Evolutionary conservation across 495 filamentous ascomycete genomes (phyloP).

Genomic region (Aspergillus nanangensis): DNA sequence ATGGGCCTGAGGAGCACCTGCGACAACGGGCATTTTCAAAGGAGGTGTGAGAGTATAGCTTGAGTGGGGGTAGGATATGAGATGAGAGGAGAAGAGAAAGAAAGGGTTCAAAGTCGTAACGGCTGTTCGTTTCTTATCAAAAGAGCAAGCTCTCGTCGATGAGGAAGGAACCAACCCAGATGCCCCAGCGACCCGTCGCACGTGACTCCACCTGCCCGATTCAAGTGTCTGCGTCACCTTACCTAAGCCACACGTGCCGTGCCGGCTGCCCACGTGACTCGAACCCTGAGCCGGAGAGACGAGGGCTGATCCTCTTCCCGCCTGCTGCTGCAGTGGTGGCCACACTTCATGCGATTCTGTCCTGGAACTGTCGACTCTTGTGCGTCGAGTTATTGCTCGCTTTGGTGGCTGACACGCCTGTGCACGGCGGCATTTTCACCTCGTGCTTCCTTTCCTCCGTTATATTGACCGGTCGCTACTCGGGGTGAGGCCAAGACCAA

Average conservation of each 20-base stretch:
- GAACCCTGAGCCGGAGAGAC: constrained; percentile 14
- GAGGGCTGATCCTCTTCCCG: constrained; percentile 25
- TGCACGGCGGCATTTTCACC: constrained; percentile 35
- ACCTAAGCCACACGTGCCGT: constrained; percentile 12
- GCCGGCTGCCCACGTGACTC: constrained; percentile 12
- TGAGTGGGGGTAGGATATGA: too few relatives aligned
- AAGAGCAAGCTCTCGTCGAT: too few relatives aligned
- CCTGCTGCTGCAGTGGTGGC: constrained; percentile 14
- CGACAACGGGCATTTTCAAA: constrained; percentile 68
- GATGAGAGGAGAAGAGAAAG: background rate
- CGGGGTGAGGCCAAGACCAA: constrained; percentile 25
- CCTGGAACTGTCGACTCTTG: constrained; percentile 20
- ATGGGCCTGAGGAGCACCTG: constrained; percentile 48
- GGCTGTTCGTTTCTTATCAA: background rate
- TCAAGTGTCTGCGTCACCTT: background rate
- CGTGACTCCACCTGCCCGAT: constrained; percentile 16
- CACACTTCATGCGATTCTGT: constrained; percentile 28
- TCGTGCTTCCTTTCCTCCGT: constrained; percentile 25
- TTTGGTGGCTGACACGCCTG: constrained; percentile 27
- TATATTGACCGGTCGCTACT: constrained; percentile 31
- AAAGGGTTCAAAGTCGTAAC: too few relatives aligned
- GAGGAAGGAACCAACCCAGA: too few relatives aligned
- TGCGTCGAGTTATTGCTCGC: constrained; percentile 19
- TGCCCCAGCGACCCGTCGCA: too few relatives aligned
- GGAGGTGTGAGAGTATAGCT: too few relatives aligned